Evolutionary conservation across 768 basidiomycete genomes (phyloP).

Genomic region (Cystofilobasidium capitatum): DNA sequence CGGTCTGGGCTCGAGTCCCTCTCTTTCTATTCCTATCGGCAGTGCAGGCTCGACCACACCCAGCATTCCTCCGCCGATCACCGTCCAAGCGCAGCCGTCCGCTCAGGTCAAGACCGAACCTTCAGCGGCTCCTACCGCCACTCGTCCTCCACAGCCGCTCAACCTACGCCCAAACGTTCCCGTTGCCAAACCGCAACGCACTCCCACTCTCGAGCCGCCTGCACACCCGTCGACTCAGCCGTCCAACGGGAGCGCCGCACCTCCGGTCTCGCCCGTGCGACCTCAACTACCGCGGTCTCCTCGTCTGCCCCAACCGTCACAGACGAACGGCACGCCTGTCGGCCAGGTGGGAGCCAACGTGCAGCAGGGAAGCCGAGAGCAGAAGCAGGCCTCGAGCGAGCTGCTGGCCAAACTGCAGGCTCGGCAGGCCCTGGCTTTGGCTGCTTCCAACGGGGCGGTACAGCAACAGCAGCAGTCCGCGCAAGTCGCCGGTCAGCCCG

Average conservation of each 20-base stretch:
- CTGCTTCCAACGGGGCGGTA: background rate
- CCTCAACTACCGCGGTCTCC: background rate
- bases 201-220: background rate
- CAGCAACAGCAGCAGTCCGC: background rate
- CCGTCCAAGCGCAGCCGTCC: background rate
- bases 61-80: background rate
- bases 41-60: conserved; percentile 1
- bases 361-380: background rate
- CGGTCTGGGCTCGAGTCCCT: no score
- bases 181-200: background rate
- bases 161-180: background rate
- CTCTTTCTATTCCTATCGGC: no score
- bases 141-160: background rate
- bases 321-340: background rate
- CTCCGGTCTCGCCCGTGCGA: background rate
- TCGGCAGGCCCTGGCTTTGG: background rate
- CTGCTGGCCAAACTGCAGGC: background rate
- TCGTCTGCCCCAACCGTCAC: background rate
- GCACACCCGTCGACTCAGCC: background rate
- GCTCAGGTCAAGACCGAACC: background rate
- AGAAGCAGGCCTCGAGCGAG: conserved; percentile 6
- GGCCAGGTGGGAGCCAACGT: background rate
- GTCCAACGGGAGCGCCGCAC: no score
- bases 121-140: background rate
- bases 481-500: background rate